Base-by-base conservation (phyloP, 768 basidiomycete genomes). In the Russula sp. region DNA sequence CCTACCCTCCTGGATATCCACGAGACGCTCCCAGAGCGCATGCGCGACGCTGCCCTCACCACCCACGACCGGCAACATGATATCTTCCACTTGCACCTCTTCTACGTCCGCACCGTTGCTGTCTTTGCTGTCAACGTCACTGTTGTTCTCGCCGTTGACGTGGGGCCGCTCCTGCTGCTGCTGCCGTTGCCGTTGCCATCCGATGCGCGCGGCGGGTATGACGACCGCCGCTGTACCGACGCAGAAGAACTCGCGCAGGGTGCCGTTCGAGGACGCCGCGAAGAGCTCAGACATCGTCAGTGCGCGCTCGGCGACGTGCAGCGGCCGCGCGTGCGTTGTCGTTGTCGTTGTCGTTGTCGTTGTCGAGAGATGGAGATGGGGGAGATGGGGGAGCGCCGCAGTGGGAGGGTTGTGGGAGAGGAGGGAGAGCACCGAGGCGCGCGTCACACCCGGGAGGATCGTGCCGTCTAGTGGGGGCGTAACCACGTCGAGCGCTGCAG, bases 381-480 rank as follows among this genome's bases (percentile, higher is more conserved):
- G 46, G 46, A 47, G 46, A 25, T 47, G 11, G 13, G 46, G 46
- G 25, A 47, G 46, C 25, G 46, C 46, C 13, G 46, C 7, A 25
- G 46, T 72, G 14, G 63, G 79, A 0, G 77, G 75, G 65, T 91
- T 90, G 9, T 83, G 85, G 16, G 82, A 75, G 5, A 83, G 81
- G 47, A 98, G 85, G 0, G 78, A 69, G 42, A 97, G 81, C 46
- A 90, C 85, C 88, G 91, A 93, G 68, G 89, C 88, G 64, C 95
- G 85, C 7, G 94, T 97, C 29, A 98, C 84, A 48, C 95, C 93
- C 2, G 94, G 93, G 2, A 98, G 83, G 69, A 98, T 92, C 74
- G 91, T 88, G 53, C 94, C 93, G 70, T 90, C 92, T 62, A 97
- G 76, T 14, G 92, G 88, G 2, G 95, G 90, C 1, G 96, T 97